These are phyloP conservation scores for Eustoma russellianum DNA, from an alignment of 257 asterid genomes.

Conservation along the genomic window DNA sequence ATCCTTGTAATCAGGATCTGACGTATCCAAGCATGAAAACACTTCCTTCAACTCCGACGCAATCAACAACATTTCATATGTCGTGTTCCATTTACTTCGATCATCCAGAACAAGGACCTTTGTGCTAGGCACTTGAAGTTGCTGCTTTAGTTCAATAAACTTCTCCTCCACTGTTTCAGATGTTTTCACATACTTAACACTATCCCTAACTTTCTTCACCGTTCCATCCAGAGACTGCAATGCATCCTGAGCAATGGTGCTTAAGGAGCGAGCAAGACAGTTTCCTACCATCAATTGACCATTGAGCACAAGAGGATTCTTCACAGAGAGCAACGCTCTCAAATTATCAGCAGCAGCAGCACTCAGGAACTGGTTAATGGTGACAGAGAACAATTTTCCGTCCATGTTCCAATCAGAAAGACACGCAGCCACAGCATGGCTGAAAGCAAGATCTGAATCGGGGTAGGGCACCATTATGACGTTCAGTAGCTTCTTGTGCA, in stretches of 20 bases:
- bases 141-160: slow-evolving; percentile 69
- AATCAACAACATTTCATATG: slow-evolving; percentile 77
- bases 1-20: slow-evolving; percentile 66
- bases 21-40: slow-evolving; percentile 69
- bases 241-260: slow-evolving; percentile 60
- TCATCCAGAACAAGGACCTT: slow-evolving; percentile 64
- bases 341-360: slow-evolving; percentile 60
- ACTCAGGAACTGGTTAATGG: slow-evolving; percentile 50
- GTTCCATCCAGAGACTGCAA: slow-evolving; percentile 34
- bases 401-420: slow-evolving; percentile 85
- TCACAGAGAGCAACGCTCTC: slow-evolving; percentile 70
- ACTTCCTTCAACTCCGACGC: slow-evolving; percentile 85
- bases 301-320: slow-evolving; percentile 66
- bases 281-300: slow-evolving; percentile 74
- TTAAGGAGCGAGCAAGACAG: slow-evolving; percentile 77
- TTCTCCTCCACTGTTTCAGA: slow-evolving; percentile 80
- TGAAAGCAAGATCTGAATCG: slow-evolving; percentile 73
- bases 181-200: slow-evolving; percentile 82
- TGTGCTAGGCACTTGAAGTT: slow-evolving; percentile 87
- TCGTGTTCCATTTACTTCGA: slow-evolving; percentile 80
- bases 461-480: slow-evolving; percentile 90
- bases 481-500: slow-evolving; percentile 75
- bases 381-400: slow-evolving; percentile 73
- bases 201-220: slow-evolving; percentile 66
- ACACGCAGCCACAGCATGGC: slow-evolving; percentile 87